Conservation (phyloP, 352 stramenopile species). For the Pythium chondricola region DNA sequence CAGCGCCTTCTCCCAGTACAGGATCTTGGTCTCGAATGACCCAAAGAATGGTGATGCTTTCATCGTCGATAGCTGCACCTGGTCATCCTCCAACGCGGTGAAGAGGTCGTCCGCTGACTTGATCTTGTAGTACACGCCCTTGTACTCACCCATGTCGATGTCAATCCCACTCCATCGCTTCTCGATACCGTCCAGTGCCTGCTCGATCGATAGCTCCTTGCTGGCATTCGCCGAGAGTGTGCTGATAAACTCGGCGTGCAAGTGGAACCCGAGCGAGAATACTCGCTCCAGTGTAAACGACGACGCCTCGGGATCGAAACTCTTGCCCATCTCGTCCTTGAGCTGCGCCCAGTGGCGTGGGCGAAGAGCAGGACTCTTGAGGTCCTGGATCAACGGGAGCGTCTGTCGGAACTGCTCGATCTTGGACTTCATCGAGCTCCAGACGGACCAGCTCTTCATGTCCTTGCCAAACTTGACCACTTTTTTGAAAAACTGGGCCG, state of each 20-base stretch:
- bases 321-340: slow-evolving; percentile 85
- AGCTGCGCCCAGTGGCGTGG: slow-evolving; percentile 85
- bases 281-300: slow-evolving; percentile 83
- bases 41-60: slow-evolving; percentile 92
- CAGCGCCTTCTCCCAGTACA: slow-evolving; percentile 85
- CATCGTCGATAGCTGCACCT: slow-evolving; percentile 90
- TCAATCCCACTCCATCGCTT: slow-evolving; percentile 83
- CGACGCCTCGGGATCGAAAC: slow-evolving; percentile 65
- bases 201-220: slow-evolving; percentile 91
- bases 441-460: slow-evolving; percentile 90
- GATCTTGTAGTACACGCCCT: slow-evolving; percentile 92
- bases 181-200: slow-evolving; percentile 83
- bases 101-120: slow-evolving; percentile 88
- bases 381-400: slow-evolving; percentile 89
- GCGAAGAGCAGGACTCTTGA: slow-evolving; percentile 87
- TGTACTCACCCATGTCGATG: slow-evolving; percentile 91
- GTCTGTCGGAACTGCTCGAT: slow-evolving; percentile 92
- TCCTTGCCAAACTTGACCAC: slow-evolving; percentile 91
- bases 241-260: slow-evolving; percentile 89
- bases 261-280: slow-evolving; percentile 84
- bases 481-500: slow-evolving; percentile 89
- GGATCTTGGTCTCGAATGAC: slow-evolving; percentile 85
- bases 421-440: slow-evolving; percentile 90
- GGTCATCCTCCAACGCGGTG: slow-evolving; percentile 87
- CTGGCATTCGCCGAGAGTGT: slow-evolving; percentile 87